Evolutionary conservation across 2,329 filamentous ascomycete species (phyloP), one percentile per base, ranked within the genome.

Genomic region (Arthrobotrys musiformis): DNA sequence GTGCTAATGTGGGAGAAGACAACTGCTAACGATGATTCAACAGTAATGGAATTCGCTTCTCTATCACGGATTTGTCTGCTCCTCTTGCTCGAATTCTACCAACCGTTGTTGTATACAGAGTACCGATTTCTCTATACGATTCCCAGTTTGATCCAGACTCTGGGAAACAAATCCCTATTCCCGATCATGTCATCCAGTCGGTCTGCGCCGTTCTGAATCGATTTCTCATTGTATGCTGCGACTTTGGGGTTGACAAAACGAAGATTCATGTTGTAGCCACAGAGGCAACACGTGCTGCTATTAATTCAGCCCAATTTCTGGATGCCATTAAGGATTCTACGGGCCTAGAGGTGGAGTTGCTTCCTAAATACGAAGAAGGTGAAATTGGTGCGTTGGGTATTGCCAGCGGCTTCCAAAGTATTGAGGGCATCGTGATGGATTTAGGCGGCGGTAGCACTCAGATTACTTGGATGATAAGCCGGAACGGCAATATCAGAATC

Each of bases 31-130:
- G 64, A 63, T 52, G n/a, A 37, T 24, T 2, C 17, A 24, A 24
- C 70, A 93, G 93, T 86, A 97, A 97, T 86, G 94, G 93, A 80
- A 94, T 97, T 81, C 92, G 93, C 67, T 97, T 97, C 86, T 94
- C 93, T 50, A 92, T 97, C 81, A 92, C 93, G 7, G 90, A 93
- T 80, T 86, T 96, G 19, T 87, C 90, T 2, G 90, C 91, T 24
- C 88, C 89, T 4, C 88, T 86, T 35, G 87, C 91, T 24, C 90
- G 93, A 24, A 88, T 93, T 26, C 86, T 97, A 50, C 89, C 88
- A 19, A 94, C 91, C 26, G 81, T 97, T 69, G 96, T 93, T 83
- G 89, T 91, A 80, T 89, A 93, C 80, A 90, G 94, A 4, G 90
- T 89, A 9, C 88, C 87, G 26, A 94, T 97, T 73, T 97, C 93